Conservation (phyloP, 2,329 filamentous ascomycete genomes). For the Aspergillus brasiliensis region DNA sequence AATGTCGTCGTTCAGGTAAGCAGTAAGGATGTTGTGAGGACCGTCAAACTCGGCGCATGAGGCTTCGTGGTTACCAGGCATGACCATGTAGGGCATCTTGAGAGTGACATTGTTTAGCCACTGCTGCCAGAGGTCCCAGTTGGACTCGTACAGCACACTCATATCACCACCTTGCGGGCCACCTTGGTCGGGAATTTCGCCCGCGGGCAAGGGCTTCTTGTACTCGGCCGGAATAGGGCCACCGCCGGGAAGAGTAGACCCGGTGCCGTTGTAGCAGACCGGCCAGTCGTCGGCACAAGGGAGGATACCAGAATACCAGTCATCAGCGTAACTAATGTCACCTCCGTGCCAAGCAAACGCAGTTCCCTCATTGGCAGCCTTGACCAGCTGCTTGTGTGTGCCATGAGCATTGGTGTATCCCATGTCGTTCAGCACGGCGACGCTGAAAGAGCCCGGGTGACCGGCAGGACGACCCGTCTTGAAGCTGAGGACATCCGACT, state of each 20-base stretch:
- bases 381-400: conserved; percentile 48
- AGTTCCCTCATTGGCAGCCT: conserved; percentile 47
- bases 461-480: conserved; percentile 50
- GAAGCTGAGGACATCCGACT: conserved; percentile 51
- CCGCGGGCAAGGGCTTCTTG: conserved; percentile 48
- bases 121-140: conserved; percentile 57
- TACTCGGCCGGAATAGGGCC: conserved; percentile 43
- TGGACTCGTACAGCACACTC: conserved; percentile 53
- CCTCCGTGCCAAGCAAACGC: conserved; percentile 58
- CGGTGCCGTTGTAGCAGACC: conserved; percentile 56
- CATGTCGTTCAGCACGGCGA: conserved; percentile 57
- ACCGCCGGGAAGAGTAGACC: conserved; percentile 41
- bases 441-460: conserved; percentile 44
- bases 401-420: conserved; percentile 56
- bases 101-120: conserved; percentile 48
- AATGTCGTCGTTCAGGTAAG: conserved; percentile 50
- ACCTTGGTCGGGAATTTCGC: conserved; percentile 51
- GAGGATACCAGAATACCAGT: conserved; percentile 56
- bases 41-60: conserved; percentile 54
- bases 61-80: conserved; percentile 56
- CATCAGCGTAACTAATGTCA: conserved; percentile 55
- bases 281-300: conserved; percentile 52
- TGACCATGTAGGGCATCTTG: conserved; percentile 54
- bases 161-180: conserved; percentile 53
- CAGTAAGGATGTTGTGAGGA: conserved; percentile 47